Evolutionary conservation across 176 grass and related monocot genomes (phyloP).

Genomic region (Triticum turgidum): DNA sequence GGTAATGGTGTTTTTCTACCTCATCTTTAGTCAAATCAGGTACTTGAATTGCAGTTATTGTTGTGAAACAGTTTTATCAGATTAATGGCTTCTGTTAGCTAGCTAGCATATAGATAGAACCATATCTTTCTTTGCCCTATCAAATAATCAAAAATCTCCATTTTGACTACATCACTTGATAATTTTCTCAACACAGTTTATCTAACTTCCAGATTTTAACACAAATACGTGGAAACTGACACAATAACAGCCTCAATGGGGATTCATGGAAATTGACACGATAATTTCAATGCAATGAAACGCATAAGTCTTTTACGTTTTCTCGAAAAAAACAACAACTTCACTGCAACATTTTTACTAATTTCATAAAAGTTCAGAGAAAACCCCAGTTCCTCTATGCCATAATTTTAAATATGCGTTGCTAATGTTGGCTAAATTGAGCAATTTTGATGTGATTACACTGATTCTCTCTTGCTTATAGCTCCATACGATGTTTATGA

Average conservation of each 20-base stretch:
- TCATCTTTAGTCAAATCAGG: constrained; percentile 6
- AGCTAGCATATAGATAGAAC: background rate
- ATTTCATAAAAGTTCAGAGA: background rate
- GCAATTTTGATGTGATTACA: background rate
- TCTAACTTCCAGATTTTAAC: background rate
- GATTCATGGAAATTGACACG: constrained; percentile 11
- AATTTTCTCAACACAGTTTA: constrained; percentile 6
- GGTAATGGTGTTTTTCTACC: constrained; percentile 39
- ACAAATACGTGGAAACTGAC: background rate
- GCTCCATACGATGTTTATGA: background rate
- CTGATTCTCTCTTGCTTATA: constrained; percentile 17
- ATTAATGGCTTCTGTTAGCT: constrained; percentile 5
- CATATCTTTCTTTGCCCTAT: background rate
- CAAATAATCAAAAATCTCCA: background rate
- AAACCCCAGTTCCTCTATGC: background rate
- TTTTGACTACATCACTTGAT: background rate
- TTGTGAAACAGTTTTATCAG: background rate
- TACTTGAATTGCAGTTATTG: constrained; percentile 14
- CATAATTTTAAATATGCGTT: background rate
- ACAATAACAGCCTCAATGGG: constrained; percentile 1
- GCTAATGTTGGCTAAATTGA: background rate
- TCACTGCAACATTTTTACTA: background rate
- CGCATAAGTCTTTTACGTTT: too few relatives aligned
- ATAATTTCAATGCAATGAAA: too few relatives aligned
- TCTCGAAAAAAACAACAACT: background rate